Evolutionary conservation across 768 basidiomycete species (phyloP), one percentile per base, ranked within the genome.

Genomic region (Boletus tylopilopsis): DNA sequence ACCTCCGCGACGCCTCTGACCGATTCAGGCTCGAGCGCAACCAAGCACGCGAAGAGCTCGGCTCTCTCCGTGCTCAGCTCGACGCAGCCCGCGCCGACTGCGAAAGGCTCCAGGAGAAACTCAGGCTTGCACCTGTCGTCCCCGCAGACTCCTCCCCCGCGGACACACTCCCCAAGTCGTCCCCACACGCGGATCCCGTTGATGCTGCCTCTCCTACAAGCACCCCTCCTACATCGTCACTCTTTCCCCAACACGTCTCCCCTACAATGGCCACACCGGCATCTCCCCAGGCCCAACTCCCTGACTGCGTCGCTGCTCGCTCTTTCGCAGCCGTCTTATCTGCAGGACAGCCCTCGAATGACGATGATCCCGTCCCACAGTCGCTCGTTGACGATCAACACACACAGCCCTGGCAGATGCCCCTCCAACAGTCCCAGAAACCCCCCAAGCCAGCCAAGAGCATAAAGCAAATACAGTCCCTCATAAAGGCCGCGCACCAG

Each of bases 401-500:
- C 15, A 32, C 54, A 16, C 59, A 61, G 37, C 33, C 44, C 18
- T 69, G 68, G 66, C 68, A 64, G 42, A n/a, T 54, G 23, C 38
- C 54, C 11, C 6, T 37, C 38, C n/a, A 59, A 8, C 49, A 59
- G 8, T 4, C 47, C 33, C 27, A 53, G 21, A 64, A 59, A 34
- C 24, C 48, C 9, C 37, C 42, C 3, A 68, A 67, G 44, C 56
- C 58, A 5, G 67, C 71, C 18, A 72, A 67, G 62, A 71, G 54
- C 55, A 58, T 76, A 29, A 70, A 66, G 10, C 72, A 76, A 32
- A 57, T 76, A 11, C 71, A 74, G 42, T 66, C 70, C 4, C 71
- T 76, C 47, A 75, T 76, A 55, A 65, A 62, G 35, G 68, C 67
- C 11, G 75, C 75, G 16, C 73, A 74, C 48, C 70, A 73, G 55